Percentiles rank a stretch among this genome's conserved stretches.
phyloP scores from a whole-genome alignment of 2,329 filamentous ascomycete species.

The Paecilomyces niveus region DNA sequence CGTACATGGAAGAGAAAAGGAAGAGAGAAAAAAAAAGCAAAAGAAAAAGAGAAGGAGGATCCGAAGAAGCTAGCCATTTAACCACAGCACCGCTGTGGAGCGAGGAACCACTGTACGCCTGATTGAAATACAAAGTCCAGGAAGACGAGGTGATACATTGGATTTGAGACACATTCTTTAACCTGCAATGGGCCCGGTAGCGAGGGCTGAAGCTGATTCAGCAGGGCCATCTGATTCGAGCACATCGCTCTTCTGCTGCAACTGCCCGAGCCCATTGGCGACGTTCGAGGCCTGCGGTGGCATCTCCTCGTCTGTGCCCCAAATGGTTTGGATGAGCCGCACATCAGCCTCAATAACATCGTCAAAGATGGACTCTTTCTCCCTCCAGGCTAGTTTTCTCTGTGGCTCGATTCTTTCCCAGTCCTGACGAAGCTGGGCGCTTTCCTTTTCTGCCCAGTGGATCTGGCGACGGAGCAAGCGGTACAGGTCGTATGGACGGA shows the following conservation, averaged over 20 bases:
- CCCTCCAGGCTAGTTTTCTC: conserved; percentile 32
- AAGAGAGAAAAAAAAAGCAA: no score
- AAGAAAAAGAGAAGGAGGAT: no score
- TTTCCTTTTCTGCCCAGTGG: conserved; percentile 41
- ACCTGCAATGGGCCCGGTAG: background rate
- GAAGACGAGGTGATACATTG: background rate
- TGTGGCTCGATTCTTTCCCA: conserved; percentile 31
- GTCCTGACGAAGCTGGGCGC: conserved; percentile 29
- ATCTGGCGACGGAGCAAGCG: conserved; percentile 41
- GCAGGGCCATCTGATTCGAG: background rate
- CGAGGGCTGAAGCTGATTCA: background rate
- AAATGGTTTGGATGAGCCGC: conserved; percentile 24
- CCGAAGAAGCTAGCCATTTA: background rate
- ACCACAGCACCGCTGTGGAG: background rate
- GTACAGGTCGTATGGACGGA: conserved; percentile 37
- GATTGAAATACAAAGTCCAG: background rate
- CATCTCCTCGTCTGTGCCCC: conserved; percentile 9
- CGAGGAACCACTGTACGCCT: background rate
- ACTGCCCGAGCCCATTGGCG: background rate
- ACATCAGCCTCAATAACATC: conserved; percentile 37
- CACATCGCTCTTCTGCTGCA: background rate
- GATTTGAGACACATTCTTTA: background rate
- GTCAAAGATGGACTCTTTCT: conserved; percentile 38
- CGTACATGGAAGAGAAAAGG: background rate
- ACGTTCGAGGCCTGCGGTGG: conserved; percentile 3